Conservation (phyloP, 2,329 filamentous ascomycete genomes). For the Metarhizium humberi region DNA sequence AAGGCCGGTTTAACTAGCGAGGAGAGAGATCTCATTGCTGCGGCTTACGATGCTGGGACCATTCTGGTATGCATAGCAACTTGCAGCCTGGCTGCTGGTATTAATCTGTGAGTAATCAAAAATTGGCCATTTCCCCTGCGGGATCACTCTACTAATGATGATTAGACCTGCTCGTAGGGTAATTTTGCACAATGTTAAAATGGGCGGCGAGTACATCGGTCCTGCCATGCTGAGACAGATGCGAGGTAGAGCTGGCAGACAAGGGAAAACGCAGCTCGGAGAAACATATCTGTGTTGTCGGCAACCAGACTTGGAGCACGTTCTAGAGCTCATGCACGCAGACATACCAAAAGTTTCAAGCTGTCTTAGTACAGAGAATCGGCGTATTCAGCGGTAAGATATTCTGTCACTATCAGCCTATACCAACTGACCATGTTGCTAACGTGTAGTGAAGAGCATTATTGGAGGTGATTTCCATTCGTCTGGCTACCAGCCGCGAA, state of each 20-base stretch:
- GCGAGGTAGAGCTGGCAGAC: constrained; percentile 68
- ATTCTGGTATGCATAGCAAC: constrained; percentile 67
- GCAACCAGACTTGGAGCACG: constrained; percentile 56
- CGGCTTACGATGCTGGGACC: constrained; percentile 58
- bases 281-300: constrained; percentile 72
- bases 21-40: constrained; percentile 62
- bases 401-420: neutral
- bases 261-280: constrained; percentile 68
- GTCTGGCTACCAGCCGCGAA: constrained; percentile 55
- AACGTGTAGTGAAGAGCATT: constrained; percentile 42
- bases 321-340: constrained; percentile 61
- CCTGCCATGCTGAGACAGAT: constrained; percentile 75
- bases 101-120: constrained; percentile 46
- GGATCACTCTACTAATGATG: constrained; percentile 10
- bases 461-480: constrained; percentile 60
- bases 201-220: constrained; percentile 69
- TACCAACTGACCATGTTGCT: neutral
- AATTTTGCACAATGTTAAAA: constrained; percentile 64
- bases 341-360: constrained; percentile 63
- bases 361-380: constrained; percentile 57
- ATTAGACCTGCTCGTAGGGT: constrained; percentile 55
- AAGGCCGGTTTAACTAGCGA: constrained; percentile 63
- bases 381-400: constrained; percentile 54
- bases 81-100: constrained; percentile 73
- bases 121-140: neutral